Percentiles rank a stretch among this genome's conserved stretches.
phyloP scores from a whole-genome alignment of 257 asterid species.

The Linaria vulgaris region DNA sequence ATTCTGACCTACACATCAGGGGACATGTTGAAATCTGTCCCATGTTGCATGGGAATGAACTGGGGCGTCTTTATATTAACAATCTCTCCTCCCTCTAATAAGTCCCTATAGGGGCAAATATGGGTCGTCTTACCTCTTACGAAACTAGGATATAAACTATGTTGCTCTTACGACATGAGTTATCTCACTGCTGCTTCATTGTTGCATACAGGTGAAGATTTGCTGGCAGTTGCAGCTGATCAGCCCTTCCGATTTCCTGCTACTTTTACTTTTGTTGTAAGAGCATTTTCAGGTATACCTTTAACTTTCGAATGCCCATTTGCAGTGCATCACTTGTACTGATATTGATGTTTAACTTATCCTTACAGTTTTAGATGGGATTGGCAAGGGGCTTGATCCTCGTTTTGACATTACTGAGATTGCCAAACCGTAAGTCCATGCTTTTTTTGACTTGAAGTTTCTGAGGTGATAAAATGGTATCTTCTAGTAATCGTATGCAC shows the following conservation, averaged over 20 bases:
- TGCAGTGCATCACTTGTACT: constrained; percentile 17
- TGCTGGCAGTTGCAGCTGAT: constrained; percentile 90
- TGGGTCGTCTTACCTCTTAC: no score
- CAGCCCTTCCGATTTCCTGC: constrained; percentile 99
- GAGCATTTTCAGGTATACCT: constrained; percentile 87
- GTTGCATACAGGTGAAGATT: constrained; percentile 76
- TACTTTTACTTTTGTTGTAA: constrained; percentile 95
- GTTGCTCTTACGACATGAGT: constrained; percentile 5
- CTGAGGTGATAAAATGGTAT: background rate
- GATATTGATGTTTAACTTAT: constrained; percentile 28
- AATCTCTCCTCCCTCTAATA: no score
- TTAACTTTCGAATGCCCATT: background rate
- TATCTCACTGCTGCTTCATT: constrained; percentile 14
- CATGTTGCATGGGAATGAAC: no score
- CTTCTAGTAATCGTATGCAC: background rate
- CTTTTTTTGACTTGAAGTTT: background rate
- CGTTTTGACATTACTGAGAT: constrained; percentile 98
- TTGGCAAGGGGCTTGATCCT: constrained; percentile 98
- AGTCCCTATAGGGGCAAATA: no score
- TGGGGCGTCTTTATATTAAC: no score
- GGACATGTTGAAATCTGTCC: no score
- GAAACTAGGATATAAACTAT: background rate
- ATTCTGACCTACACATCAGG: no score
- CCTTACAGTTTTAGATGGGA: constrained; percentile 87
- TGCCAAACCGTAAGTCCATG: constrained; percentile 78